These are phyloP conservation scores for Xylaria hypoxylon DNA, from an alignment of 2,329 filamentous ascomycete species.

Conservation along the genomic window DNA sequence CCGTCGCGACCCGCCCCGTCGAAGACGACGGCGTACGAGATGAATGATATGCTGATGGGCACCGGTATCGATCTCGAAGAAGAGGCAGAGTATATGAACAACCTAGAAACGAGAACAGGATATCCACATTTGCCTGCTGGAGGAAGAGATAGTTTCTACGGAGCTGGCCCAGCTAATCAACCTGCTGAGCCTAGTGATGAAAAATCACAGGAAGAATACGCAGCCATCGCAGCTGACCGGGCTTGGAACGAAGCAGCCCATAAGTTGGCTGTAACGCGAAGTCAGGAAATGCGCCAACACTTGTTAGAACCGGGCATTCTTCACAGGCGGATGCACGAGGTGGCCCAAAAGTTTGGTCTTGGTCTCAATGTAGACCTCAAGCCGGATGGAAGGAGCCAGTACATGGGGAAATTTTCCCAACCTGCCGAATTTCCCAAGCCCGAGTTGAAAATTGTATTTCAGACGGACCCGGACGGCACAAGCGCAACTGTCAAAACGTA, in stretches of 20 bases:
- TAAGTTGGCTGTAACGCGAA: constrained; percentile 68
- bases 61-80: constrained; percentile 89
- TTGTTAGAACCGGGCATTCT: constrained; percentile 75
- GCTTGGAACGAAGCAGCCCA: constrained; percentile 75
- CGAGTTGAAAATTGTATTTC: constrained; percentile 65
- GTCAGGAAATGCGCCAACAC: constrained; percentile 78
- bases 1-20: constrained; percentile 71
- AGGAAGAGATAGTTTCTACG: constrained; percentile 69
- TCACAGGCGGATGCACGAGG: constrained; percentile 69
- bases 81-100: constrained; percentile 84
- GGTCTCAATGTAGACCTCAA: constrained; percentile 67
- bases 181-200: constrained; percentile 60
- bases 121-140: constrained; percentile 68
- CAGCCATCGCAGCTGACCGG: constrained; percentile 72
- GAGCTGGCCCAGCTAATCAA: constrained; percentile 74
- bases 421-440: constrained; percentile 64
- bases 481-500: constrained; percentile 70
- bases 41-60: constrained; percentile 84
- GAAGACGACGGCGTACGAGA: constrained; percentile 75
- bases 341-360: constrained; percentile 69
- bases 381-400: constrained; percentile 52
- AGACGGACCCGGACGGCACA: constrained; percentile 69
- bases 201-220: constrained; percentile 70
- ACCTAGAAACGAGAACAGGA: constrained; percentile 66
- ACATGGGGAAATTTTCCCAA: constrained; percentile 62